phyloP scores from a whole-genome alignment of 2,329 filamentous ascomycete genomes.

The Fusarium newnesense region DNA sequence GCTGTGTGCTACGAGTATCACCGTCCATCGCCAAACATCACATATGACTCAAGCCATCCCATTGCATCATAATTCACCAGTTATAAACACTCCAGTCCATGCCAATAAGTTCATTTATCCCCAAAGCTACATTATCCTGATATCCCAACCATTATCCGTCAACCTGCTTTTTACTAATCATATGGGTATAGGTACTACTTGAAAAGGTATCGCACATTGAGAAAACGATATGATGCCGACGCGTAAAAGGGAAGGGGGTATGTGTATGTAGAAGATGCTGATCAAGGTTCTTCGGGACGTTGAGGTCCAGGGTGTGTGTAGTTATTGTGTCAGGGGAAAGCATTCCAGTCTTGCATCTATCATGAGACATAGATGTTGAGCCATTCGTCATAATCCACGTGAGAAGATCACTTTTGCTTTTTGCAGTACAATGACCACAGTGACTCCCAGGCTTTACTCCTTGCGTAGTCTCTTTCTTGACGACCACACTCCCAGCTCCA shows the following conservation, averaged over 20 bases:
- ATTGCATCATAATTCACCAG: background rate
- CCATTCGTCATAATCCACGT: constrained; percentile 12
- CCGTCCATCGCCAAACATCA: background rate
- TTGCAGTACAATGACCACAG: constrained; percentile 9
- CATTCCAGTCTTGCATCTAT: constrained; percentile 17
- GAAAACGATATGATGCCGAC: constrained; percentile 76
- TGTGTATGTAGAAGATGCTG: constrained; percentile 14
- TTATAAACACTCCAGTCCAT: background rate
- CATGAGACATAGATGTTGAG: constrained; percentile 24
- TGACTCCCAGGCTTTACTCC: constrained; percentile 6
- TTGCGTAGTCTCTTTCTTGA: constrained; percentile 72
- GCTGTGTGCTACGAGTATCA: background rate
- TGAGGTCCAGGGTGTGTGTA: background rate
- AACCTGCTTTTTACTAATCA: constrained; percentile 38
- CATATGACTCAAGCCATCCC: background rate
- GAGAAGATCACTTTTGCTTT: constrained; percentile 25
- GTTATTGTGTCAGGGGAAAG: constrained; percentile 1
- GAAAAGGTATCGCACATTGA: constrained; percentile 87
- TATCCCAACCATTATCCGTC: constrained; percentile 13
- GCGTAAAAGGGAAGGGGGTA: constrained; percentile 42
- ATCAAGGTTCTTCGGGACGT: constrained; percentile 3
- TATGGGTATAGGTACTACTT: constrained; percentile 66
- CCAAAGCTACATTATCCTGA: constrained; percentile 13
- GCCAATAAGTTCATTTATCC: constrained; percentile 21
- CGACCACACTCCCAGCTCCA: constrained; percentile 88